Percentiles rank a stretch among this genome's conserved stretches.
phyloP scores from a whole-genome alignment of 495 filamentous ascomycete genomes.

The Talaromyces borbonicus region DNA sequence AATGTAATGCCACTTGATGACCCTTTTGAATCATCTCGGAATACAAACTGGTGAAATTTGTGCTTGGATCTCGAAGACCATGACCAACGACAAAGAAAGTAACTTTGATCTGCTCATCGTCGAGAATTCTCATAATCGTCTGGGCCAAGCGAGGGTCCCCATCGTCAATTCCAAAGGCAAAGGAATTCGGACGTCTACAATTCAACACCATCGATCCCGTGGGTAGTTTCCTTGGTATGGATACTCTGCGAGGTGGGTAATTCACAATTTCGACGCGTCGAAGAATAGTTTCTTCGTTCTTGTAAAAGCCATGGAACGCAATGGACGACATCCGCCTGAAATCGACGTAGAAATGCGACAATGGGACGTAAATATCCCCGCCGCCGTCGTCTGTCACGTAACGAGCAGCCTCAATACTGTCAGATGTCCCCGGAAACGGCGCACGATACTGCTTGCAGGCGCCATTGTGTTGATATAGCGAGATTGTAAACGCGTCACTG shows the following conservation, averaged over 20 bases:
- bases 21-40: slow-evolving; percentile 52
- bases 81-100: slow-evolving; percentile 73
- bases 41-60: slow-evolving; percentile 56
- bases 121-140: slow-evolving; percentile 54
- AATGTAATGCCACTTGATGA: slow-evolving; percentile 69
- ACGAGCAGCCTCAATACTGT: slow-evolving; percentile 58
- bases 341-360: slow-evolving; percentile 64
- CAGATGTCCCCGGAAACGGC: slow-evolving; percentile 68
- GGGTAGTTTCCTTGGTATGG: slow-evolving; percentile 50
- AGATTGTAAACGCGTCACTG: slow-evolving; percentile 55
- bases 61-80: slow-evolving; percentile 47
- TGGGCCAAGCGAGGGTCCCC: slow-evolving; percentile 53
- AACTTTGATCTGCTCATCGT: slow-evolving; percentile 52
- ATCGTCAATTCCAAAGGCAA: slow-evolving; percentile 78
- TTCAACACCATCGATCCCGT: slow-evolving; percentile 52
- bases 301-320: slow-evolving; percentile 61
- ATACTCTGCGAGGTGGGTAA: slow-evolving; percentile 38
- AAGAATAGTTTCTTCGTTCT: slow-evolving; percentile 39
- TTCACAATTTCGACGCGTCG: slow-evolving; percentile 56
- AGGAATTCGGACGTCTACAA: slow-evolving; percentile 62
- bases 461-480: slow-evolving; percentile 63
- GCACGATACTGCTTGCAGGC: slow-evolving; percentile 45
- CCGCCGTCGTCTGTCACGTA: slow-evolving; percentile 37
- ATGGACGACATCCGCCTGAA: slow-evolving; percentile 51
- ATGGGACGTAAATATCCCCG: slow-evolving; percentile 60